Conservation (phyloP, 805 yeast genomes). For the Pichia insulana region DNA sequence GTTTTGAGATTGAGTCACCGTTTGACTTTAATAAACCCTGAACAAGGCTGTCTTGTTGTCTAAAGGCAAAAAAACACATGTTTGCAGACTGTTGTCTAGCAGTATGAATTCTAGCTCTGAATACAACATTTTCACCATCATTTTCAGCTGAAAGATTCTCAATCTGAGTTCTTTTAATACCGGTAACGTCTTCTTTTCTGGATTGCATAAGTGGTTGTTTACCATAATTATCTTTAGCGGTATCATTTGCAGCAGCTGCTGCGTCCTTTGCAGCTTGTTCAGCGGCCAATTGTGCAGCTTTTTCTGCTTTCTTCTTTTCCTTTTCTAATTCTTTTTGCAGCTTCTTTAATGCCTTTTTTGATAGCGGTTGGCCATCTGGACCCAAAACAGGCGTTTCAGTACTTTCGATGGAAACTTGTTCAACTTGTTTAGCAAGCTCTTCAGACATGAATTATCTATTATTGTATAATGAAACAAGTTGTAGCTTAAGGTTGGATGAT, state of each 20-base stretch:
- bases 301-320: conserved; percentile 86
- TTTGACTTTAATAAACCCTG: conserved; percentile 81
- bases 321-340: conserved; percentile 89
- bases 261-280: conserved; percentile 75
- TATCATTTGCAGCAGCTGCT: conserved; percentile 68
- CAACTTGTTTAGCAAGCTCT: conserved; percentile 23
- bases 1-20: conserved; percentile 69
- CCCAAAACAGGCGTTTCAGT: conserved; percentile 24
- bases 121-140: conserved; percentile 69
- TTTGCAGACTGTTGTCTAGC: conserved; percentile 95
- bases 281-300: conserved; percentile 77
- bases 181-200: conserved; percentile 41
- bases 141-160: conserved; percentile 45
- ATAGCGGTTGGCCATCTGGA: conserved; percentile 72
- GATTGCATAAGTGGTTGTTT: conserved; percentile 83
- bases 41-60: conserved; percentile 79
- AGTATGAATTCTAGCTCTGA: conserved; percentile 92
- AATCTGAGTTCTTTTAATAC: conserved; percentile 52
- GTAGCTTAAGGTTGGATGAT: too few species aligned
- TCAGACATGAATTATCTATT: conserved; percentile 18
- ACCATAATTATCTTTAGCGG: conserved; percentile 84
- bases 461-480: too few species aligned
- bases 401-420: conserved; percentile 16
- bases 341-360: conserved; percentile 93
- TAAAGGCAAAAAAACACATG: conserved; percentile 79